Conservation (phyloP, 176 grass and related monocot species). For the Oryza nivara region DNA sequence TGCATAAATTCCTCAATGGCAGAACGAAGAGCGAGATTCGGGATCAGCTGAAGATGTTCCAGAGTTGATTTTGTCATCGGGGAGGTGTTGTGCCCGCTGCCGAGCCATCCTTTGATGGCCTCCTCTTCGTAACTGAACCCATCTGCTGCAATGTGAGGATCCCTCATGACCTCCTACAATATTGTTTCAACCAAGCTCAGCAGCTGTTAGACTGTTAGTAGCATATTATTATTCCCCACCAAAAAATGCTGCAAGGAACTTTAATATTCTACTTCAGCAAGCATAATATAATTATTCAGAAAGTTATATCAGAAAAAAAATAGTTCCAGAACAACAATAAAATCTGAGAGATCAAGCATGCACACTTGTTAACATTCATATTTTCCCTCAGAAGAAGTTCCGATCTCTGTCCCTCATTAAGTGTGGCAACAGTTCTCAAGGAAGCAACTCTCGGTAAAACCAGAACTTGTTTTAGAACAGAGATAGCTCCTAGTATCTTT, state of each 20-base stretch:
- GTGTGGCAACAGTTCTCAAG: background rate
- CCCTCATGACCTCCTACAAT: conserved; percentile 77
- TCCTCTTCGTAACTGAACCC: conserved; percentile 79
- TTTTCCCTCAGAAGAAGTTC: background rate
- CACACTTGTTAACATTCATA: background rate
- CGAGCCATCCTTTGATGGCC: conserved; percentile 73
- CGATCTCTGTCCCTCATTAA: background rate
- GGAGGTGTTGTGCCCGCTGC: conserved; percentile 57
- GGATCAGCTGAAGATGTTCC: conserved; percentile 48
- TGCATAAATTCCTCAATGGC: conserved; percentile 62
- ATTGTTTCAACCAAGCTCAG: conserved; percentile 5
- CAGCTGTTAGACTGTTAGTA: background rate
- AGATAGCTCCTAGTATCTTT: background rate
- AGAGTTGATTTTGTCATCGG: conserved; percentile 78
- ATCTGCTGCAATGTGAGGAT: conserved; percentile 75
- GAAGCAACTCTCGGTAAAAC: background rate
- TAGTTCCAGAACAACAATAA: background rate
- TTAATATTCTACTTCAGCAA: conserved; percentile 5
- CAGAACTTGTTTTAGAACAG: background rate
- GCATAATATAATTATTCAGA: background rate
- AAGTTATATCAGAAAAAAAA: background rate
- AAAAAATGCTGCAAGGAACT: background rate
- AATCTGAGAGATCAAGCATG: background rate
- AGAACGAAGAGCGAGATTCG: conserved; percentile 62
- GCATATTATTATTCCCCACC: background rate